phyloP scores from a whole-genome alignment of 1,139 yeast species.

The Saccharomycopsis crataegensis region DNA sequence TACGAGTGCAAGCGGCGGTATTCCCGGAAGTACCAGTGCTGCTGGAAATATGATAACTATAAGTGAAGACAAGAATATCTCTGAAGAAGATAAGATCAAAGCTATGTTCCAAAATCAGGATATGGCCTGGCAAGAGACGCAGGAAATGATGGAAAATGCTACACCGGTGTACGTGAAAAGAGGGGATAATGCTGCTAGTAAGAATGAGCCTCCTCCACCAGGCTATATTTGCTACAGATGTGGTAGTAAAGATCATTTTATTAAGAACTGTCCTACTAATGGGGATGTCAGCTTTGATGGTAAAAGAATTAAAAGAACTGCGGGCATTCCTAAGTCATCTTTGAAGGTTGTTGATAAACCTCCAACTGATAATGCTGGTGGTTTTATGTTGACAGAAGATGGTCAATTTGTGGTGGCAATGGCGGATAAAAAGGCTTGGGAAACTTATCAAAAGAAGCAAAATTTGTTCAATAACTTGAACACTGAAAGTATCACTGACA shows the following conservation, averaged over 20 bases:
- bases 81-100: constrained; percentile 84
- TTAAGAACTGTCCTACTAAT: constrained; percentile 90
- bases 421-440: constrained; percentile 93
- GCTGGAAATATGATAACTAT: constrained; percentile 20
- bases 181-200: constrained; percentile 31
- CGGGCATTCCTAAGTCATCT: constrained; percentile 95
- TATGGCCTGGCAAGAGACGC: constrained; percentile 92
- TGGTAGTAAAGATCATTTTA: constrained; percentile 96
- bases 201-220: constrained; percentile 75
- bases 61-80: constrained; percentile 32
- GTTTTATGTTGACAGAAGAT: constrained; percentile 84
- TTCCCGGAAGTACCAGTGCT: constrained; percentile 19
- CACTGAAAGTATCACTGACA: constrained; percentile 38
- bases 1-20: constrained; percentile 20
- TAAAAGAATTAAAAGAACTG: constrained; percentile 80
- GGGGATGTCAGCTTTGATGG: constrained; percentile 93
- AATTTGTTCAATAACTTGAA: constrained; percentile 30
- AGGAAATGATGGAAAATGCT: constrained; percentile 78
- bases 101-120: constrained; percentile 91
- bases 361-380: constrained; percentile 52
- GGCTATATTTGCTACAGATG: constrained; percentile 95
- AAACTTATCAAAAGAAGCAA: constrained; percentile 67
- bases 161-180: constrained; percentile 52
- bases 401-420: constrained; percentile 94
- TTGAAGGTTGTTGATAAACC: constrained; percentile 66